Evolutionary conservation across 306 rosid genomes (phyloP).

Genomic region (Corylus heterophylla): DNA sequence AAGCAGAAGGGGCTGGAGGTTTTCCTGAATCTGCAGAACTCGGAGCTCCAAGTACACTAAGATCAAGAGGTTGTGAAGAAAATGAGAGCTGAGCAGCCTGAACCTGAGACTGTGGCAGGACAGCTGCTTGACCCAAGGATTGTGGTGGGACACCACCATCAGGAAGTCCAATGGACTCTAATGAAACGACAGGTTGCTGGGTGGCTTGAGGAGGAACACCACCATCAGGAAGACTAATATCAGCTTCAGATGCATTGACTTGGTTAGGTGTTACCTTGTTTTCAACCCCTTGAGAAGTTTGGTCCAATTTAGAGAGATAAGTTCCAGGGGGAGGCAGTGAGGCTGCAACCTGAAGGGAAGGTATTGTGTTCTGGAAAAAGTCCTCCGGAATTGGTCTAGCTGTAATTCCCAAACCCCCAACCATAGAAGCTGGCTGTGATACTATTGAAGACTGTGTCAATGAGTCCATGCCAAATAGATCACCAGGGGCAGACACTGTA

Average conservation of each 20-base stretch:
- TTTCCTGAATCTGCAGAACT: slow-evolving; percentile 61
- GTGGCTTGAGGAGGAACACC: slow-evolving; percentile 64
- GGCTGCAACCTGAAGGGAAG: slow-evolving; percentile 90
- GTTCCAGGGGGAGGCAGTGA: slow-evolving; percentile 84
- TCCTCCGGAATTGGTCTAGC: slow-evolving; percentile 94
- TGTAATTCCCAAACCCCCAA: slow-evolving; percentile 44
- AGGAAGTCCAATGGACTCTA: slow-evolving; percentile 68
- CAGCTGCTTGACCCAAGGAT: slow-evolving; percentile 52
- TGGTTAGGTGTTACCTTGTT: slow-evolving; percentile 46
- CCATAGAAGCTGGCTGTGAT: slow-evolving; percentile 53
- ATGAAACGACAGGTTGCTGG: slow-evolving; percentile 53
- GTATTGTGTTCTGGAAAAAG: slow-evolving; percentile 90
- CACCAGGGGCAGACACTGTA: slow-evolving; percentile 56
- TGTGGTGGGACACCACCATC: slow-evolving; percentile 94
- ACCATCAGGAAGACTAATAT: slow-evolving; percentile 61
- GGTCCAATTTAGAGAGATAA: slow-evolving; percentile 70
- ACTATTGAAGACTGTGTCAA: slow-evolving; percentile 48
- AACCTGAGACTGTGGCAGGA: slow-evolving; percentile 44
- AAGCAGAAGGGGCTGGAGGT: slow-evolving; percentile 40
- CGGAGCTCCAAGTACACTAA: slow-evolving; percentile 77
- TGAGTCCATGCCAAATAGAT: slow-evolving; percentile 65
- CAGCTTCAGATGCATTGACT: slow-evolving; percentile 46
- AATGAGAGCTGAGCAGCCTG: slow-evolving; percentile 53
- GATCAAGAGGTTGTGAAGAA: slow-evolving; percentile 88
- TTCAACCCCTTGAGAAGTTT: slow-evolving; percentile 51